These are phyloP conservation scores for Neoscytalidium dimidiatum DNA, from an alignment of 2,329 filamentous ascomycete genomes.

Conservation along the genomic window DNA sequence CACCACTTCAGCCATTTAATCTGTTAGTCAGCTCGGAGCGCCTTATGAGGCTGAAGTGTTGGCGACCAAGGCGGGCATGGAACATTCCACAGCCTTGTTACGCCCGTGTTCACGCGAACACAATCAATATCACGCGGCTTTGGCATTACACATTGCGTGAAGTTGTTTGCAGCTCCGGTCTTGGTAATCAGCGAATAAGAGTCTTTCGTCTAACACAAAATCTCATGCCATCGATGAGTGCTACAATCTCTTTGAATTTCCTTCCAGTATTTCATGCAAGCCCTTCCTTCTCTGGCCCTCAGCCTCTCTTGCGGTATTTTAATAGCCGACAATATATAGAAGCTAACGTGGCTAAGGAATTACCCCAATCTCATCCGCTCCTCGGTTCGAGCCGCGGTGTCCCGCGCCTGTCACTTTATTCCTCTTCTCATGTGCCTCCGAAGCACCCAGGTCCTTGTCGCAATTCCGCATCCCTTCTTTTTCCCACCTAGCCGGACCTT, in stretches of 20 bases:
- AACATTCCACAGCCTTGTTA: neutral
- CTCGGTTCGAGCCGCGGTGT: conserved; percentile 12
- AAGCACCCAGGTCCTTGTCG: neutral
- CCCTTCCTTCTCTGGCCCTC: neutral
- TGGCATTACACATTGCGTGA: neutral
- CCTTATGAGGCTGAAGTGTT: neutral
- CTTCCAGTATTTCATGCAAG: neutral
- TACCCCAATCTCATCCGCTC: neutral
- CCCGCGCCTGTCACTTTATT: neutral
- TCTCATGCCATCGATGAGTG: neutral
- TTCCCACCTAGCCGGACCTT: neutral
- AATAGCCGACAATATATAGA: neutral
- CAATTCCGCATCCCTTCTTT: neutral
- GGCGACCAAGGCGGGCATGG: neutral
- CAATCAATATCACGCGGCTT: neutral
- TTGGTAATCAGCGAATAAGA: neutral
- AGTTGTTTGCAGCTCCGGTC: neutral
- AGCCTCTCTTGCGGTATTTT: neutral
- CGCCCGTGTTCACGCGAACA: neutral
- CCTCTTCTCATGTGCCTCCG: neutral
- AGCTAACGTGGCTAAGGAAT: neutral
- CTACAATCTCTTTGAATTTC: neutral
- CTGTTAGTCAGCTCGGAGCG: neutral
- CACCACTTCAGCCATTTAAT: neutral
- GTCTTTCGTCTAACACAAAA: neutral